Evolutionary conservation across 768 basidiomycete species (phyloP).

Genomic region (Butyriboletus loyo): DNA sequence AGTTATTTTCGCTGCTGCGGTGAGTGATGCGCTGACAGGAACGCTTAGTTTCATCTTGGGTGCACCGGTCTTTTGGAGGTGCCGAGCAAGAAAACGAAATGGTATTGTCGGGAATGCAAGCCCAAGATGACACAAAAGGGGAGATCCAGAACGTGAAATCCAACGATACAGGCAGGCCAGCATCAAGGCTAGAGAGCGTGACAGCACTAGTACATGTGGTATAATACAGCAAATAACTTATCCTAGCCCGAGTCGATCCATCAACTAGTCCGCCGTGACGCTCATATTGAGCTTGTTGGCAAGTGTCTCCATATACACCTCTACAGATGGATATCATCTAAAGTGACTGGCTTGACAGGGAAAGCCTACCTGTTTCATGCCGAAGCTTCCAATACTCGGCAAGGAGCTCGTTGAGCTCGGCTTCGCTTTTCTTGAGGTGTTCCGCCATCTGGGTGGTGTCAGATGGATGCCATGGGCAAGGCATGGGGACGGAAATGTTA

Average conservation of each 20-base stretch:
- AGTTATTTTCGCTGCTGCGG: conserved; percentile 27
- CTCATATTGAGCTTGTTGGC: conserved; percentile 75
- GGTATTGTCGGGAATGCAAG: conserved; percentile 71
- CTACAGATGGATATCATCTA: conserved; percentile 35
- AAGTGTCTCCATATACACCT: conserved; percentile 84
- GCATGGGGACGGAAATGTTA: conserved; percentile 19
- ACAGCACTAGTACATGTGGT: conserved; percentile 11
- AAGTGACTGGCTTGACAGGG: neutral
- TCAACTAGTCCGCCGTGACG: conserved; percentile 28
- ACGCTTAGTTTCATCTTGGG: conserved; percentile 62
- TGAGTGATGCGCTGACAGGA: neutral
- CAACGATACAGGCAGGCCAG: neutral
- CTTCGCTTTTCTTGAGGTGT: conserved; percentile 70
- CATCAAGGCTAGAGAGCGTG: neutral
- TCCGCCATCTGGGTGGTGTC: conserved; percentile 60
- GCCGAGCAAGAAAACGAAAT: conserved; percentile 55
- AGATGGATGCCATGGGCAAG: neutral
- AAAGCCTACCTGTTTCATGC: conserved; percentile 62
- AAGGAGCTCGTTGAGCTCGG: conserved; percentile 77
- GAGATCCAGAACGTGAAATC: conserved; percentile 26
- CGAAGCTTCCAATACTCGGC: conserved; percentile 81
- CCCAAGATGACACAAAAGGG: conserved; percentile 35
- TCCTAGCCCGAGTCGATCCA: neutral
- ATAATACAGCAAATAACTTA: conserved; percentile 21
- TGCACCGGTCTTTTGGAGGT: conserved; percentile 61